Conservation (phyloP, 805 yeast genomes). For the Saturnispora gosingensis region DNA sequence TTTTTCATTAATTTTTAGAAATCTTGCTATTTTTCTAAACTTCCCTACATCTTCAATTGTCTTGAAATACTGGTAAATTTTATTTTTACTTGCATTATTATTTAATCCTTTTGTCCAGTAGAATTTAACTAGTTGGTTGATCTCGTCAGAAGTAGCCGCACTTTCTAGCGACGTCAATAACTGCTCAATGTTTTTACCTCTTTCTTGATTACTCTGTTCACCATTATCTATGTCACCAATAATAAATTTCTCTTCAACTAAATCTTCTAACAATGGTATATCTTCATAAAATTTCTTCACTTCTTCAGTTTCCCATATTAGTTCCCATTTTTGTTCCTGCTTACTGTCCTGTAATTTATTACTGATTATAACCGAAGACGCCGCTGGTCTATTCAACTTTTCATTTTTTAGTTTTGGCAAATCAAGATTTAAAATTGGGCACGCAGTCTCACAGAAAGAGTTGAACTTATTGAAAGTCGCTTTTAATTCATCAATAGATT, state of each 20-base stretch:
- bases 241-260: conserved; percentile 24
- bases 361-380: conserved; percentile 12
- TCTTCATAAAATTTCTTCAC: conserved; percentile 56
- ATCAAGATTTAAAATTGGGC: conserved; percentile 32
- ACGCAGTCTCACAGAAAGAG: conserved; percentile 33
- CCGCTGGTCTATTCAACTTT: conserved; percentile 19
- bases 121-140: conserved; percentile 38
- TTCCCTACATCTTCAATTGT: conserved; percentile 38
- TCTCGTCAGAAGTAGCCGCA: conserved; percentile 38
- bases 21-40: conserved; percentile 49
- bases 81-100: conserved; percentile 63
- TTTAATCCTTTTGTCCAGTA: conserved; percentile 46
- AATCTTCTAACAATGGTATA: conserved; percentile 35
- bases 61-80: conserved; percentile 48
- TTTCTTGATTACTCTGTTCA: neutral
- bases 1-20: conserved; percentile 50
- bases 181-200: conserved; percentile 4
- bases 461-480: conserved; percentile 34
- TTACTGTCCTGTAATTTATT: neutral
- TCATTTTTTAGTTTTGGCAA: conserved; percentile 29
- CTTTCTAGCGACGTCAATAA: conserved; percentile 16
- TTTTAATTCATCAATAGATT: conserved; percentile 22
- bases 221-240: neutral
- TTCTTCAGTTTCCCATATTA: conserved; percentile 57
- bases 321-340: conserved; percentile 7